These are phyloP conservation scores for Thermothielavioides terrestris DNA, from an alignment of 495 filamentous ascomycete species.

Conservation along the genomic window DNA sequence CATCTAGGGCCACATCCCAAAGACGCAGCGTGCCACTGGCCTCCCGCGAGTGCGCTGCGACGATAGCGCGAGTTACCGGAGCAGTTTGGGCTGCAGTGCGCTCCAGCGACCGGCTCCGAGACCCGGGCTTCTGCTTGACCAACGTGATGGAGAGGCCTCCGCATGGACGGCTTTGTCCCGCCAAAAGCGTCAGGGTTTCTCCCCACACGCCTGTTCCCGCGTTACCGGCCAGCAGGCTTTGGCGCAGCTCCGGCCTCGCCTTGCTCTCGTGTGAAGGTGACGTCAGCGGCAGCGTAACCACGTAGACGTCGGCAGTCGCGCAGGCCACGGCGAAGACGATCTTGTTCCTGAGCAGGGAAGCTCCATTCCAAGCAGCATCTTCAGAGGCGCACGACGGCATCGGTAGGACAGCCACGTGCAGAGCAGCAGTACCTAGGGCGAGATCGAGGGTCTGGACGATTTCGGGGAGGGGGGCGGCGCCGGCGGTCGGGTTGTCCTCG, in stretches of 20 bases:
- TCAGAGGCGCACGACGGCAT: constrained; percentile 36
- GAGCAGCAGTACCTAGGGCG: constrained; percentile 52
- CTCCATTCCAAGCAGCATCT: constrained; percentile 47
- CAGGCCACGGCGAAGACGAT: constrained; percentile 67
- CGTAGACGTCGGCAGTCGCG: constrained; percentile 55
- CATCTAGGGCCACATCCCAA: constrained; percentile 39
- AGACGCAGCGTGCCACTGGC: constrained; percentile 48
- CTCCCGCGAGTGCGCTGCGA: constrained; percentile 54
- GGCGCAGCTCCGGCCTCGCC: constrained; percentile 37
- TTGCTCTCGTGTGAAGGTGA: constrained; percentile 61
- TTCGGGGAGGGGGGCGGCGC: constrained; percentile 36
- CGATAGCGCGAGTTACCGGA: constrained; percentile 29
- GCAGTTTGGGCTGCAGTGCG: constrained; percentile 13
- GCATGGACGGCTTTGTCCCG: constrained; percentile 52
- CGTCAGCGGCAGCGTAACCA: constrained; percentile 63
- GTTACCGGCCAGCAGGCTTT: constrained; percentile 33
- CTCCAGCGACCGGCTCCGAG: constrained; percentile 32
- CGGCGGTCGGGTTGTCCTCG: constrained; percentile 35
- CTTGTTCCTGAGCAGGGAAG: constrained; percentile 50
- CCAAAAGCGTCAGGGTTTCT: constrained; percentile 50
- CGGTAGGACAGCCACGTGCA: constrained; percentile 51
- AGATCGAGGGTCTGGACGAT: constrained; percentile 61
- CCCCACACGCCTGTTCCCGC: constrained; percentile 51
- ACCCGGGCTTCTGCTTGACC: constrained; percentile 31
- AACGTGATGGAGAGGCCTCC: constrained; percentile 60